phyloP scores from a whole-genome alignment of 805 yeast genomes.

The Debaryomyces castellii region DNA sequence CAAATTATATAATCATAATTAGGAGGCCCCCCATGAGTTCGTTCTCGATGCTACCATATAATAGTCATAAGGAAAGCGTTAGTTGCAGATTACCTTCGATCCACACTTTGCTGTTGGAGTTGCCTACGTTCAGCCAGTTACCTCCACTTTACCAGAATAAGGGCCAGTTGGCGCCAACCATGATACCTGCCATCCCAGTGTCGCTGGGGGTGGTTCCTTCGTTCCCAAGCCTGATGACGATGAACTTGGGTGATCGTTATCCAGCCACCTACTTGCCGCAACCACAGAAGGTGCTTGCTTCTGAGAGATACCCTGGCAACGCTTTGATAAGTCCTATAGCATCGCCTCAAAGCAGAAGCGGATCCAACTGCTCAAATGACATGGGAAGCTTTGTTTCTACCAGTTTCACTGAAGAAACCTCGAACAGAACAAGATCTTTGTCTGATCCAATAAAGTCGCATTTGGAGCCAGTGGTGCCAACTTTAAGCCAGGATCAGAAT shows the following conservation, averaged over 20 bases:
- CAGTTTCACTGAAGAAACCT: neutral
- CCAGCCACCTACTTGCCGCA: slow-evolving; percentile 4
- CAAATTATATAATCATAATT: neutral
- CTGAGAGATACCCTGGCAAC: neutral
- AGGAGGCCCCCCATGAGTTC: slow-evolving; percentile 7
- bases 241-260: neutral
- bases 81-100: slow-evolving; percentile 30
- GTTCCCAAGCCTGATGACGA: neutral
- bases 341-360: slow-evolving; percentile 13
- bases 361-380: neutral
- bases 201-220: neutral
- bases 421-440: slow-evolving; percentile 11
- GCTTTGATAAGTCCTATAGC: slow-evolving; percentile 13
- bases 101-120: slow-evolving; percentile 33
- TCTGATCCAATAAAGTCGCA: slow-evolving; percentile 10
- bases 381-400: neutral
- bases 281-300: neutral
- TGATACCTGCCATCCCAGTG: neutral
- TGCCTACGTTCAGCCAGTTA: slow-evolving; percentile 17
- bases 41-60: slow-evolving; percentile 5
- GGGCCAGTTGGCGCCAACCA: slow-evolving; percentile 1
- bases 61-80: slow-evolving; percentile 1
- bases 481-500: neutral
- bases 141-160: slow-evolving; percentile 3
- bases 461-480: neutral